Conservation (phyloP, 2,329 filamentous ascomycete species). For the Pseudodiploospora longispora region DNA sequence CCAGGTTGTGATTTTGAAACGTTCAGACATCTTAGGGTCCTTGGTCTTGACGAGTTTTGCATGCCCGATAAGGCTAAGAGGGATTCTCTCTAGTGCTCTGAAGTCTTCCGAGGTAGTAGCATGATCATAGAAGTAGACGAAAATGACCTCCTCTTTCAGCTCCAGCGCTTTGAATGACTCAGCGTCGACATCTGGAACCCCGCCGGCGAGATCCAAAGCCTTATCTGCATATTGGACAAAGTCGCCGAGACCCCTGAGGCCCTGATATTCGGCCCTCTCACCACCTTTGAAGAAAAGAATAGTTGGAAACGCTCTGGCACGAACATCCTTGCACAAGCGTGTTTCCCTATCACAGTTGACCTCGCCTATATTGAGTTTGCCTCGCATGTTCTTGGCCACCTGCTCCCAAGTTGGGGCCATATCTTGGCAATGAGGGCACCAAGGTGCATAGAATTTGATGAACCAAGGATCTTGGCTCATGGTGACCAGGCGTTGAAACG, state of each 20-base stretch:
- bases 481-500: conserved; percentile 78
- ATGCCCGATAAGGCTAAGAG: conserved; percentile 81
- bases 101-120: conserved; percentile 93
- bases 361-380: conserved; percentile 83
- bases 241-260: conserved; percentile 85
- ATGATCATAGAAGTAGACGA: conserved; percentile 95
- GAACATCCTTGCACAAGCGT: conserved; percentile 85
- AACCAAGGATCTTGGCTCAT: conserved; percentile 92
- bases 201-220: conserved; percentile 67
- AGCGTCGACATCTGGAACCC: conserved; percentile 74
- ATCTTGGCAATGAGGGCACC: conserved; percentile 93
- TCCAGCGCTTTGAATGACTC: conserved; percentile 73
- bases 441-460: conserved; percentile 96
- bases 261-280: conserved; percentile 87
- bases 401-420: conserved; percentile 86
- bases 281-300: conserved; percentile 88
- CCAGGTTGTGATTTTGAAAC: conserved; percentile 96
- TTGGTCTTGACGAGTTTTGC: conserved; percentile 89
- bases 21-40: conserved; percentile 63
- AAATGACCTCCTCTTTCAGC: conserved; percentile 89
- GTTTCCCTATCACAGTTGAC: conserved; percentile 88
- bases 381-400: conserved; percentile 85
- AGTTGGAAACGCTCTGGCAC: conserved; percentile 73
- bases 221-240: conserved; percentile 81
- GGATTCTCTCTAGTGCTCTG: conserved; percentile 74